Percentiles rank a stretch among this genome's conserved stretches.
These are phyloP conservation scores for Plasmodium cynomolgi DNA, from an alignment of 169 alveolate species.

Conservation along the genomic window DNA sequence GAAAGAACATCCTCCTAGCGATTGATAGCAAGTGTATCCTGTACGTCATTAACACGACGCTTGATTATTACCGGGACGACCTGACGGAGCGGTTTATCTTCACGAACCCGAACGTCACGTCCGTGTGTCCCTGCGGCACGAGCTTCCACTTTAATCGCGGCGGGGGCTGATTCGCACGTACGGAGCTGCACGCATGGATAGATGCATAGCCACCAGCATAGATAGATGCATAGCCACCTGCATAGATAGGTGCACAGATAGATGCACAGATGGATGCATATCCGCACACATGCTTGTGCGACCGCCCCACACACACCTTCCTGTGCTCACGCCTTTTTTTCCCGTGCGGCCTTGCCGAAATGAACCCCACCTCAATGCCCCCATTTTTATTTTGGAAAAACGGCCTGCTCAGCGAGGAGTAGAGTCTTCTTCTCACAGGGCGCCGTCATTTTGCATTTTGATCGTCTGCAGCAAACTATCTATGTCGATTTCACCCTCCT, in stretches of 20 bases:
- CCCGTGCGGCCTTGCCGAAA: neutral
- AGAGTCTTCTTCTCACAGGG: neutral
- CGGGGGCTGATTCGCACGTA: neutral
- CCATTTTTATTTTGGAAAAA: neutral
- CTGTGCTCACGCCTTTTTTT: neutral
- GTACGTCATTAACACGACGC: slow-evolving; percentile 58
- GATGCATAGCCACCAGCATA: neutral
- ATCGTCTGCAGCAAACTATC: slow-evolving; percentile 48
- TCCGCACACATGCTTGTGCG: neutral
- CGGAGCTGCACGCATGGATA: neutral
- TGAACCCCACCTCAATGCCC: neutral
- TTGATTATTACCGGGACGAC: slow-evolving; percentile 62
- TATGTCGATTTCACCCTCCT: slow-evolving; percentile 71
- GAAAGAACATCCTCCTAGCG: slow-evolving; percentile 38
- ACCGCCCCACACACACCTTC: neutral
- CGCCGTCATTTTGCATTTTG: slow-evolving; percentile 31
- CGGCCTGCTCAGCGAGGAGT: neutral
- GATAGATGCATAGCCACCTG: too few species aligned
- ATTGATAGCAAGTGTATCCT: slow-evolving; percentile 52
- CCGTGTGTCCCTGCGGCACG: slow-evolving; percentile 70
- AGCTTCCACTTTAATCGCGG: slow-evolving; percentile 51
- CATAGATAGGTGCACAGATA: too few species aligned
- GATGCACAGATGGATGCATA: too few species aligned
- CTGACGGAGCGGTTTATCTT: slow-evolving; percentile 60
- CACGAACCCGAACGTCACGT: slow-evolving; percentile 62